Evolutionary conservation across 2,329 filamentous ascomycete genomes (phyloP).

Genomic region (Scedosporium boydii): DNA sequence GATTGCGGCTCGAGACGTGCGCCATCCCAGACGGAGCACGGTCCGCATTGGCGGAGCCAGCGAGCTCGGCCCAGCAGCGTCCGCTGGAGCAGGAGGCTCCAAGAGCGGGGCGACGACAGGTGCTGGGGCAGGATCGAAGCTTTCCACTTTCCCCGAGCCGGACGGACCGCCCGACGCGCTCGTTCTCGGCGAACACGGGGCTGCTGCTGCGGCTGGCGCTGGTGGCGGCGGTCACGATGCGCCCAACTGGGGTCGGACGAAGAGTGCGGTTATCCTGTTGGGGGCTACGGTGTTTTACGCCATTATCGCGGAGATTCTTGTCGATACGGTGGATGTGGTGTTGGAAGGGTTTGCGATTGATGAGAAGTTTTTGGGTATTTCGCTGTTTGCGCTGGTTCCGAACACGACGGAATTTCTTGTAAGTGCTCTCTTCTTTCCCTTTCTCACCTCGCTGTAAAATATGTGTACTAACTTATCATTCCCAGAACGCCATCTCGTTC

Average conservation of each 20-base stretch:
- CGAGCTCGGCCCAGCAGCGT: conserved; percentile 27
- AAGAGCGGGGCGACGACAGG: neutral
- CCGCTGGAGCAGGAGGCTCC: conserved; percentile 15
- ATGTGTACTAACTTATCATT: conserved; percentile 10
- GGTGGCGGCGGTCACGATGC: conserved; percentile 78
- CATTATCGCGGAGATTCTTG: conserved; percentile 93
- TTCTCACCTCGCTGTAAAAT: neutral
- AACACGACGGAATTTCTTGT: conserved; percentile 97
- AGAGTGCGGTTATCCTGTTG: conserved; percentile 83
- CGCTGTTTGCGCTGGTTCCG: conserved; percentile 89
- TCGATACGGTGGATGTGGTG: conserved; percentile 96
- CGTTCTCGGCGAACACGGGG: conserved; percentile 12
- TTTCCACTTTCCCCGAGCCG: conserved; percentile 1
- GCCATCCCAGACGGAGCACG: neutral
- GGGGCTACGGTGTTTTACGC: conserved; percentile 87
- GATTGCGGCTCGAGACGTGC: conserved; percentile 71
- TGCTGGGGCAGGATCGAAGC: neutral
- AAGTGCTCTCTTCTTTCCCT: conserved; percentile 24
- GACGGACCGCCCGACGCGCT: conserved; percentile 11
- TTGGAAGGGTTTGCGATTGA: conserved; percentile 83
- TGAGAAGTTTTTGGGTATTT: conserved; percentile 95
- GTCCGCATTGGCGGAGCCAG: conserved; percentile 15
- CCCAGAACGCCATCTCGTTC: conserved; percentile 90
- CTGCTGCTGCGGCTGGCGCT: conserved; percentile 14
- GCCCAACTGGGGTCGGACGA: conserved; percentile 92